Percentiles rank a stretch among this genome's conserved stretches.
These are phyloP conservation scores for Aspergillus sp. DNA, from an alignment of 2,329 filamentous ascomycete genomes.

Conservation along the genomic window DNA sequence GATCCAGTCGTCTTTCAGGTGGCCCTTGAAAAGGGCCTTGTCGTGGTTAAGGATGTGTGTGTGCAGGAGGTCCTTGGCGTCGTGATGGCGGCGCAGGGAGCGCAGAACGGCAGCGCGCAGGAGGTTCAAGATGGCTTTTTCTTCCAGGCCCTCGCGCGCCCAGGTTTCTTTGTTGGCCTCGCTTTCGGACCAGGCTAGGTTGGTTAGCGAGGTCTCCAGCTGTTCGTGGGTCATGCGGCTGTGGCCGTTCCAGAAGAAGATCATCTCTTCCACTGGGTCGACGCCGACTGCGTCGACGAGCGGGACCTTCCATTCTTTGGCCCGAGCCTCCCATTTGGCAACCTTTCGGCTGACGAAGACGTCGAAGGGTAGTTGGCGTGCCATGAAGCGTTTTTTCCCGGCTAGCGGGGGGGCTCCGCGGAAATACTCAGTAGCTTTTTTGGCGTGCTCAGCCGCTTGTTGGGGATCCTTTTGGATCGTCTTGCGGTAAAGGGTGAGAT, in stretches of 20 bases:
- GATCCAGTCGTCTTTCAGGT: slow-evolving; percentile 48
- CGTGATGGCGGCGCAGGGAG: slow-evolving; percentile 52
- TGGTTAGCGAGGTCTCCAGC: slow-evolving; percentile 54
- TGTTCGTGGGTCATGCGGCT: slow-evolving; percentile 66
- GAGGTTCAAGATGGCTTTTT: slow-evolving; percentile 58
- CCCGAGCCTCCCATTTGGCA: slow-evolving; percentile 75
- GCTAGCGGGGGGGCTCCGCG: slow-evolving; percentile 63
- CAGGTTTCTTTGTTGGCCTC: slow-evolving; percentile 45
- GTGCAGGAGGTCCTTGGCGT: slow-evolving; percentile 58
- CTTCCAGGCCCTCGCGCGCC: slow-evolving; percentile 48
- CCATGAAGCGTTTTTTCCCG: slow-evolving; percentile 85
- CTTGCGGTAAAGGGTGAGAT: slow-evolving; percentile 71
- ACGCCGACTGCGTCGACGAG: slow-evolving; percentile 74
- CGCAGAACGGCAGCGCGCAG: slow-evolving; percentile 59
- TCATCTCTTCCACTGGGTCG: slow-evolving; percentile 80
- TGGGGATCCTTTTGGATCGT: slow-evolving; percentile 18
- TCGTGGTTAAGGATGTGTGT: slow-evolving; percentile 55
- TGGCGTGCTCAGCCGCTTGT: slow-evolving; percentile 50
- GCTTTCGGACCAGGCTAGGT: slow-evolving; percentile 61
- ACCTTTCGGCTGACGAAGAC: slow-evolving; percentile 76
- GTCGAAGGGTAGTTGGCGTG: slow-evolving; percentile 81
- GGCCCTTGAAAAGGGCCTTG: slow-evolving; percentile 44
- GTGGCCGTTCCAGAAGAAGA: slow-evolving; percentile 84
- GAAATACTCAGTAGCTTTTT: slow-evolving; percentile 60
- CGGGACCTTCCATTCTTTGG: slow-evolving; percentile 57